Percentiles rank a stretch among this genome's conserved stretches.
phyloP scores from a whole-genome alignment of 108 stramenopile species.

The Cyclotella sp. region DNA sequence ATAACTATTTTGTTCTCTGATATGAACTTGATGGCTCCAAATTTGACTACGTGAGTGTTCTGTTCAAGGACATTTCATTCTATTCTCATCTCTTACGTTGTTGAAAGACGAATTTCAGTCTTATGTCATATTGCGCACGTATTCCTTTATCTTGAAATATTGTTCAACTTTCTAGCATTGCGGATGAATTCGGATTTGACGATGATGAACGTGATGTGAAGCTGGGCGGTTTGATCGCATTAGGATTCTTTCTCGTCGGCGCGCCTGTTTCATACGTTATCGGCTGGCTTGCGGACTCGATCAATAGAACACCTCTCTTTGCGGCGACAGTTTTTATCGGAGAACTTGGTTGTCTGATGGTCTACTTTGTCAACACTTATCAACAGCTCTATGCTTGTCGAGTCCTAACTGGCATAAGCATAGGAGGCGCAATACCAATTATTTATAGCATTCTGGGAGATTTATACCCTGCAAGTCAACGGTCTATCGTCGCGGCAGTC shows the following conservation, averaged over 20 bases:
- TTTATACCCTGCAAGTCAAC: slow-evolving; percentile 49
- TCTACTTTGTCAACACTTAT: slow-evolving; percentile 54
- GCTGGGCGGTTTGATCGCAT: slow-evolving; percentile 49
- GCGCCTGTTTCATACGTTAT: slow-evolving; percentile 78
- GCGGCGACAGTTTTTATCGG: slow-evolving; percentile 79
- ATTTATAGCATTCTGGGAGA: slow-evolving; percentile 64
- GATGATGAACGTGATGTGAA: slow-evolving; percentile 57
- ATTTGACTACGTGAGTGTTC: slow-evolving; percentile 57
- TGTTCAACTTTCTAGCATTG: slow-evolving; percentile 35
- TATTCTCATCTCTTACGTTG: not conserved
- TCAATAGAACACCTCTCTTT: slow-evolving; percentile 62
- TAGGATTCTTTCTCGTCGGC: slow-evolving; percentile 68
- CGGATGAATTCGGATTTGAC: slow-evolving; percentile 83
- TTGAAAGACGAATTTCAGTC: not conserved
- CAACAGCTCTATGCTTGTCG: slow-evolving; percentile 52
- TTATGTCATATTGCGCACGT: not conserved
- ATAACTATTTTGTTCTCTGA: slow-evolving; percentile 82
- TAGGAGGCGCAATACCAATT: slow-evolving; percentile 65
- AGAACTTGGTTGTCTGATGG: slow-evolving; percentile 76
- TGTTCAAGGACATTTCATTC: not conserved
- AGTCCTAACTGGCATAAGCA: slow-evolving; percentile 61
- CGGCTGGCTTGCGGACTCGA: slow-evolving; percentile 62
- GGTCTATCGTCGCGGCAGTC: slow-evolving; percentile 36
- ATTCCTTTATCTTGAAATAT: not conserved
- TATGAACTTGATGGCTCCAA: slow-evolving; percentile 87